These are phyloP conservation scores for Fraxinus baroniana DNA, from an alignment of 305 asterid species.

Conservation along the genomic window DNA sequence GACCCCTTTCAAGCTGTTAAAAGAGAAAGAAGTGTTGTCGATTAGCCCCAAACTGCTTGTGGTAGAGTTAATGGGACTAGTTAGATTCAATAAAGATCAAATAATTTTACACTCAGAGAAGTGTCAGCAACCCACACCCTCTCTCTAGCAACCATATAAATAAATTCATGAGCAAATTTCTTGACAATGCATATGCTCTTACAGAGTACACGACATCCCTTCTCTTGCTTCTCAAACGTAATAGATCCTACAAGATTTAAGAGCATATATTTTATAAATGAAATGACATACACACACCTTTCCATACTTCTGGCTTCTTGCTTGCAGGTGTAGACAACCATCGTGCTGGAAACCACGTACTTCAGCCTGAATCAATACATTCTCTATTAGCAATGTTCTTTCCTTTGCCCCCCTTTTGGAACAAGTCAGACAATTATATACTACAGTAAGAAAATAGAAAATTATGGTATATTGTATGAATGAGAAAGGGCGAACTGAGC, in stretches of 20 bases:
- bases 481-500: not conserved
- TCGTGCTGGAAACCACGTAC: conserved; percentile 93
- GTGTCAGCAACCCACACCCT: not conserved
- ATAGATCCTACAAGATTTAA: not conserved
- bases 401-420: not conserved
- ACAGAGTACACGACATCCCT: not conserved
- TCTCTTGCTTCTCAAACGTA: not conserved
- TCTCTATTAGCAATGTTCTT: not conserved
- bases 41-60: not conserved
- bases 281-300: conserved; percentile 48
- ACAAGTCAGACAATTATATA: conserved; percentile 4
- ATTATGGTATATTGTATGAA: not conserved
- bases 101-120: not conserved
- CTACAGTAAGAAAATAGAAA: not conserved
- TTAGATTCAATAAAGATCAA: not conserved
- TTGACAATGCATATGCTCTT: not conserved
- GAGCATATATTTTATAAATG: not conserved
- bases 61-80: not conserved
- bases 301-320: conserved; percentile 94
- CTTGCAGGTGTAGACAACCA: conserved; percentile 84
- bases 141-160: not conserved
- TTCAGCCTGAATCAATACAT: conserved; percentile 59
- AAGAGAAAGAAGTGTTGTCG: not conserved
- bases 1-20: conserved; percentile 82
- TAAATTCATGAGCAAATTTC: not conserved